Conservation (phyloP, 2,329 filamentous ascomycete genomes). For the Chaetomium globosum region DNA sequence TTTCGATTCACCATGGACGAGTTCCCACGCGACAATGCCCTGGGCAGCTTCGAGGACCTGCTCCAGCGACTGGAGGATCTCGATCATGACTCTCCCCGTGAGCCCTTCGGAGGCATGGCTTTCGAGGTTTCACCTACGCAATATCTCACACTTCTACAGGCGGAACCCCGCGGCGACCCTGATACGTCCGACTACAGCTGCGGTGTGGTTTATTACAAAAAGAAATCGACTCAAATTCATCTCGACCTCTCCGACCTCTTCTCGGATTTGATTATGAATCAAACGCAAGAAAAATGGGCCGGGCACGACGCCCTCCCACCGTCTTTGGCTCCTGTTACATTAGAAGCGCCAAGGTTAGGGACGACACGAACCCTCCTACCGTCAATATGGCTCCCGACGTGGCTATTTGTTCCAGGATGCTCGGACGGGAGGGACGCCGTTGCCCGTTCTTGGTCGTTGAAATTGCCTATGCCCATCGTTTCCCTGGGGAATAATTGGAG, state of each 20-base stretch:
- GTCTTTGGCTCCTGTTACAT: not conserved
- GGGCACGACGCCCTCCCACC: not conserved
- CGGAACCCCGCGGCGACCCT: not conserved
- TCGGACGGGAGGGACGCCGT: no score
- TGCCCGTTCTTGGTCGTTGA: not conserved
- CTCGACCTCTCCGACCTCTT: not conserved
- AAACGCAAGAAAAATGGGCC: not conserved
- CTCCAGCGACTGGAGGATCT: not conserved
- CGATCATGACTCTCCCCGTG: not conserved
- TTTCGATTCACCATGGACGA: not conserved
- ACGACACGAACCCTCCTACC: not conserved
- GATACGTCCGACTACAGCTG: not conserved
- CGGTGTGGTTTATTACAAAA: not conserved
- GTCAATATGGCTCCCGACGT: not conserved
- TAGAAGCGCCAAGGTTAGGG: not conserved
- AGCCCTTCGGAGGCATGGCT: not conserved
- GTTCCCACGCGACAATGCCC: not conserved
- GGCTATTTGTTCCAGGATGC: not conserved
- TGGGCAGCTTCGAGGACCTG: not conserved
- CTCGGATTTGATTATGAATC: not conserved
- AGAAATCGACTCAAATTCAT: not conserved
- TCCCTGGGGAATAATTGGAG: not conserved
- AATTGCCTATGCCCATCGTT: not conserved
- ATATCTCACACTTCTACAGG: not conserved
- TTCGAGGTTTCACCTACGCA: not conserved